Base-by-base conservation (phyloP, 2,329 filamentous ascomycete genomes). In the Clonostachys byssicola region DNA sequence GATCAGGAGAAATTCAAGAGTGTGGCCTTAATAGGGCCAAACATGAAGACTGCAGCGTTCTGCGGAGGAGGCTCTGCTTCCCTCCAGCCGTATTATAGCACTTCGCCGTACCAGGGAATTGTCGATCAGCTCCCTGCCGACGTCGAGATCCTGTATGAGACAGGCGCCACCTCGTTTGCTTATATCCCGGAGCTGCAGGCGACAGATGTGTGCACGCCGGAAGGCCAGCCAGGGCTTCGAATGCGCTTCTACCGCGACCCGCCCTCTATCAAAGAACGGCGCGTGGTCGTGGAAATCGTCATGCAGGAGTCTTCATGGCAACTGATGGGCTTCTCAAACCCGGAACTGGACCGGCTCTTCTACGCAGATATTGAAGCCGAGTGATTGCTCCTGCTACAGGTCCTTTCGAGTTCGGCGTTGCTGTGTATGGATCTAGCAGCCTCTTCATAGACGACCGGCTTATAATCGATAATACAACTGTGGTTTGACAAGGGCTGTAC, bases 401-500 rank as follows among this genome's bases (percentile, higher is more conserved):
- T 0, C 23, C 74, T 2, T 87, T 82, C 60, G 81, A 87, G 56
- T 78, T 88, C 47, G 79, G 83, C n/a, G 68, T 86, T 30, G 79
- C 81, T 6, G 83, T 87, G 7, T 78, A 77, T 40, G 85, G 85
- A 23, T 83, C 80, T 1, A 83, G 81, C 14, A 81, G 79, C 53
- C 70, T 87, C 12, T 83, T 77, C 53, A 73, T 87, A 47, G 78
- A 88, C 52, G 81, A 70, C 50, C 67, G 81, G 49, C 65, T 85
- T 4, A 69, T 87, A 30, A 75, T 88, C 16, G 81, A 87, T 64
- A 86, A 88, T 56, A 74, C 77, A 17, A 83, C 81, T 44, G 79
- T 81, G 49, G n/a, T n/a, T n/a, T n/a, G n/a, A n/a, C n/a, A n/a
- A n/a, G n/a, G n/a, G n/a, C n/a, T n/a, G n/a, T n/a, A n/a, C n/a